Percentiles rank a stretch among this genome's conserved stretches.
Conservation (phyloP, 148 eudicot species). For the Vaccinium macrocarpon region DNA sequence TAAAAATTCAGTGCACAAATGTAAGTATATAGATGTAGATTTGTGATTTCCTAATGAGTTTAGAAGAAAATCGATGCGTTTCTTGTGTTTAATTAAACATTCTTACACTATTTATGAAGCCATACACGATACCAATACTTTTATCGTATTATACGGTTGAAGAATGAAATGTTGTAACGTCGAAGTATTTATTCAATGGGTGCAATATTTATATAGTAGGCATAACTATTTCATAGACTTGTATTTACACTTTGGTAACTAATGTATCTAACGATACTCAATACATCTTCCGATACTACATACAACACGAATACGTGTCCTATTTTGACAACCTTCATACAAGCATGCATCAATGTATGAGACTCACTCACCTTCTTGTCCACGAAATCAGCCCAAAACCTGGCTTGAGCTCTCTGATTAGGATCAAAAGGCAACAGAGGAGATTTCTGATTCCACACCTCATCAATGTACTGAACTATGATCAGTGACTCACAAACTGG, state of each 20-base stretch:
- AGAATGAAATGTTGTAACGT: no score
- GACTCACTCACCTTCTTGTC: slow-evolving; percentile 24
- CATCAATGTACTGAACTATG: slow-evolving; percentile 43
- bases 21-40: neutral
- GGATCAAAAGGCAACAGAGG: slow-evolving; percentile 18
- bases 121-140: no score
- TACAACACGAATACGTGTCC: neutral
- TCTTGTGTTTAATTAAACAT: neutral
- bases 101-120: no score
- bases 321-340: neutral
- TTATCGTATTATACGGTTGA: no score
- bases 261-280: neutral
- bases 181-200: no score
- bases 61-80: neutral
- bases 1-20: neutral
- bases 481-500: slow-evolving; percentile 48
- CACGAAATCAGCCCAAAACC: slow-evolving; percentile 47
- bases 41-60: neutral
- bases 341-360: neutral
- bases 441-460: slow-evolving; percentile 35
- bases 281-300: neutral
- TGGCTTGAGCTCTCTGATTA: slow-evolving; percentile 29
- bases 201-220: no score
- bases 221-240: no score
- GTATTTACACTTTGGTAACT: no score